phyloP scores from a whole-genome alignment of 768 basidiomycete species.

The Suillus bovinus region DNA sequence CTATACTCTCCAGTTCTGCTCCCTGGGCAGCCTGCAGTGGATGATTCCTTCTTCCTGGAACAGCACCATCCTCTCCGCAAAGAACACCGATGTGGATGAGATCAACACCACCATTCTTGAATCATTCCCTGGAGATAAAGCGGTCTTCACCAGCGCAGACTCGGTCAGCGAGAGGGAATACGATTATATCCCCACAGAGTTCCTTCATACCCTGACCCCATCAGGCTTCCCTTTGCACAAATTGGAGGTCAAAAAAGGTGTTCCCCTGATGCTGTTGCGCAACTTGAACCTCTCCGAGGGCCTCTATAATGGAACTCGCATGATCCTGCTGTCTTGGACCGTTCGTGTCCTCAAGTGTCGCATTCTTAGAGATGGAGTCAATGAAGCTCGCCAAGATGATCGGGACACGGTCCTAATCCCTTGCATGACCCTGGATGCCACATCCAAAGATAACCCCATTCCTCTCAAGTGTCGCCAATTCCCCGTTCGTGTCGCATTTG shows the following conservation, averaged over 20 bases:
- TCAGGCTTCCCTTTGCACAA: slow-evolving; percentile 41
- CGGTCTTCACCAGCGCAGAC: slow-evolving; percentile 30
- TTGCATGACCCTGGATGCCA: slow-evolving; percentile 25
- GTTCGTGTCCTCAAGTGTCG: slow-evolving; percentile 25
- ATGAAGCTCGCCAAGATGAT: slow-evolving; percentile 15
- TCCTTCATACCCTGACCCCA: slow-evolving; percentile 37
- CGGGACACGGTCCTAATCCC: slow-evolving; percentile 30
- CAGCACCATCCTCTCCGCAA: slow-evolving; percentile 31
- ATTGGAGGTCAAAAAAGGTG: slow-evolving; percentile 33
- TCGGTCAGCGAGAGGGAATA: slow-evolving; percentile 25
- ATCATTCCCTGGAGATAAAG: slow-evolving; percentile 23
- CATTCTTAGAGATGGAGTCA: slow-evolving; percentile 26
- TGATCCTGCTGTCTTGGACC: slow-evolving; percentile 20
- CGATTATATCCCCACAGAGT: slow-evolving; percentile 36
- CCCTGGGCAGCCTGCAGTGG: slow-evolving; percentile 12
- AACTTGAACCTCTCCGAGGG: slow-evolving; percentile 41
- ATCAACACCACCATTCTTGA: slow-evolving; percentile 33
- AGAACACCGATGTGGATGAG: slow-evolving; percentile 32
- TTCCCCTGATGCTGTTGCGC: slow-evolving; percentile 43
- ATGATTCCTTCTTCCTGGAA: slow-evolving; percentile 30
- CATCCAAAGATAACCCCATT: slow-evolving; percentile 22
- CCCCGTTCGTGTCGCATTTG: slow-evolving; percentile 21
- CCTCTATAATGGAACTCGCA: slow-evolving; percentile 40
- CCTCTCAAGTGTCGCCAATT: slow-evolving; percentile 27
- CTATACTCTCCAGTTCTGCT: slow-evolving; percentile 28